Evolutionary conservation across 306 rosid species (phyloP).

Genomic region (Medicago truncatula): MtrunA17r5.0-ANR NC_053048.1:47924001-47924500

Average conservation of each 20-base stretch:
- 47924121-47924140: constrained; percentile 2
- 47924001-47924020: constrained; percentile 27
- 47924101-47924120: constrained; percentile 24
- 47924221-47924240: constrained; percentile 34
- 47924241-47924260: constrained; percentile 38
- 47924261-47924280: constrained; percentile 35
- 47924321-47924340: constrained; percentile 21
- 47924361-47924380: constrained; percentile 22
- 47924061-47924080: constrained; percentile 18
- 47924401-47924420: background rate
- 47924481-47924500: constrained; percentile 7
- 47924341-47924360: constrained; percentile 8
- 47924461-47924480: background rate
- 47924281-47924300: constrained; percentile 26
- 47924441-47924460: constrained; percentile 1
- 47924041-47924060: constrained; percentile 22
- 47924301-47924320: constrained; percentile 19
- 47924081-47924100: constrained; percentile 24
- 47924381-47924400: constrained; percentile 1
- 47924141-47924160: constrained; percentile 26
- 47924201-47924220: constrained; percentile 27
- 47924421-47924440: constrained; percentile 10
- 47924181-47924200: constrained; percentile 4
- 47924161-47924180: constrained; percentile 18
- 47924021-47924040: constrained; percentile 2